Conservation (phyloP, 1,284 basidiomycete species). For the Trichosporon inkin region DNA sequence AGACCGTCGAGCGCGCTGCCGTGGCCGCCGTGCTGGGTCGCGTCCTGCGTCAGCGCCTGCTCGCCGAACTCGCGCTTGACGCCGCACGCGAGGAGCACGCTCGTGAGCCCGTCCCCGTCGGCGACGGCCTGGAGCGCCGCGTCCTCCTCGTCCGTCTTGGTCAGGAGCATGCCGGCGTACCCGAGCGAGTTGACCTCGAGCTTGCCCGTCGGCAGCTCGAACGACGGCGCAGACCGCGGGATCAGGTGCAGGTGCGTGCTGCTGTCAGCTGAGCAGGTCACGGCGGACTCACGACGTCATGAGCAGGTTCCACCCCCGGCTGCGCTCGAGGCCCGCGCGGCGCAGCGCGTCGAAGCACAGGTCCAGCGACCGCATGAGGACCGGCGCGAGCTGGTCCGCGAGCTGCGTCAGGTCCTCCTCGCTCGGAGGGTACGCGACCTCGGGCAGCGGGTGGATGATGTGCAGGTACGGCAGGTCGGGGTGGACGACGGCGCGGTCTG, state of each 20-base stretch:
- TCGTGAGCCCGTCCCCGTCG: conserved; percentile 34
- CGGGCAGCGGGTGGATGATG: conserved; percentile 57
- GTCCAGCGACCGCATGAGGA: conserved; percentile 72
- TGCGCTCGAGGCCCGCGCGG: conserved; percentile 32
- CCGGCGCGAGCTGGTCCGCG: conserved; percentile 58
- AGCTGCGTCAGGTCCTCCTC: conserved; percentile 51
- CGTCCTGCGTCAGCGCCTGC: conserved; percentile 36
- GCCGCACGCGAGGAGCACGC: conserved; percentile 39
- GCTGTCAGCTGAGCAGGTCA: conserved; percentile 6
- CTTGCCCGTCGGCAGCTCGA: conserved; percentile 26
- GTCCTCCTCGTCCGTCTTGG: conserved; percentile 69
- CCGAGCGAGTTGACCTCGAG: conserved; percentile 76
- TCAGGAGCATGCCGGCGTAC: conserved; percentile 80
- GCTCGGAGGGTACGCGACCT: conserved; percentile 53
- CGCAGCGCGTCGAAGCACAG: conserved; percentile 63
- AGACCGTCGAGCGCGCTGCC: neutral
- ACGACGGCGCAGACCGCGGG: conserved; percentile 57
- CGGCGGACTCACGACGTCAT: conserved; percentile 60
- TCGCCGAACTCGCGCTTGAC: conserved; percentile 44
- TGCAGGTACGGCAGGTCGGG: conserved; percentile 69
- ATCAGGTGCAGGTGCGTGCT: conserved; percentile 74
- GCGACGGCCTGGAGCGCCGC: conserved; percentile 56
- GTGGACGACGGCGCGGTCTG: conserved; percentile 70
- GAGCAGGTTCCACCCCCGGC: conserved; percentile 66
- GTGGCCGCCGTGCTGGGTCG: conserved; percentile 24